Conservation (phyloP, 306 rosid species). For the Astragalus membranaceus region DNA sequence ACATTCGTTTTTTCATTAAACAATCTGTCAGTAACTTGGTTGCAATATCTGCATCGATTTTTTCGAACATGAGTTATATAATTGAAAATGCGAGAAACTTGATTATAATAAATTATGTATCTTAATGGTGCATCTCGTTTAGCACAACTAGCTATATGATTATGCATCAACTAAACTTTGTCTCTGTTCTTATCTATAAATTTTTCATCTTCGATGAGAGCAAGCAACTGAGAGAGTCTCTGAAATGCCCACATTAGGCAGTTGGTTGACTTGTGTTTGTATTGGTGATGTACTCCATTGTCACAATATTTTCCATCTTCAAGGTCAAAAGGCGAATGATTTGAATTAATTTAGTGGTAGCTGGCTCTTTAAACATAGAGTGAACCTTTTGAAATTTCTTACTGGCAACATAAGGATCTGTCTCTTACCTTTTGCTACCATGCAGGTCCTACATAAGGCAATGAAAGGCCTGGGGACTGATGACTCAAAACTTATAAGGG, state of each 20-base stretch:
- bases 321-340: not conserved
- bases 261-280: not conserved
- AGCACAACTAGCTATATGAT: not conserved
- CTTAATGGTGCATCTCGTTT: not conserved
- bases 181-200: not conserved
- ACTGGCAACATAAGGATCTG: not conserved
- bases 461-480: constrained; percentile 81
- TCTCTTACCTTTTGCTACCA: constrained; percentile 5
- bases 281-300: not conserved
- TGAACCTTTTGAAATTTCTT: not conserved
- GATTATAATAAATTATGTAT: not conserved
- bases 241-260: not conserved
- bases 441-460: constrained; percentile 56
- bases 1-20: not conserved
- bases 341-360: not conserved
- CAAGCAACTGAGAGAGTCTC: not conserved
- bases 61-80: not conserved
- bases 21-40: not conserved
- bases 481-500: constrained; percentile 49
- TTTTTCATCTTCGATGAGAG: not conserved
- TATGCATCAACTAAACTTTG: not conserved
- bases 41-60: not conserved
- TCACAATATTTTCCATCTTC: not conserved
- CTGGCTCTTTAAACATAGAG: not conserved
- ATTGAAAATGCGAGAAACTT: not conserved